Base-by-base conservation (phyloP, 495 filamentous ascomycete species). In the Podospora pseudopauciseta region DNA sequence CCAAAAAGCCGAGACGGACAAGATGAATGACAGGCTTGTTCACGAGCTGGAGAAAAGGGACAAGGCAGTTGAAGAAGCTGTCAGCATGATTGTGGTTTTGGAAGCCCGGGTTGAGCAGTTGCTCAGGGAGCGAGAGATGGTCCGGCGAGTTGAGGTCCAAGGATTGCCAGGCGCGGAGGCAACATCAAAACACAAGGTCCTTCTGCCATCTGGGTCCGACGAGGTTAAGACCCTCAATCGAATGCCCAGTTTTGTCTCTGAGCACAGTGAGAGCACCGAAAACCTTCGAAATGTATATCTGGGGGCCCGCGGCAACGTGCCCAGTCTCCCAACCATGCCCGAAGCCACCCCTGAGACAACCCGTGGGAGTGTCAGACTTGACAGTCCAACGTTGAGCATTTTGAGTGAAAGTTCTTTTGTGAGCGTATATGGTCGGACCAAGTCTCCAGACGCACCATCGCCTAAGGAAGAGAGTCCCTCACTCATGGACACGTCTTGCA, bases 381-480 rank as follows among this genome's bases (percentile, higher is more conserved):
- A 78, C 60, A 92, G 90, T 62, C 90, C 90, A 7, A 84, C 89
- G 60, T 79, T 93, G 20, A 94, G 91, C 70, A 83, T 91, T 19
- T 82, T 94, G 30, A 93, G 91, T 73, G 90, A 94, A 76, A 92
- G 90, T 72, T 92, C 90, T 34, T 91, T 93, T 70, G 71, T 91
- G 13, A 89, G 88, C 73, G 81, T 91, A 5, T 88, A 89, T 66
- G 90, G 87, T 18, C 75, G 80, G 18, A 81, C 77, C 66, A 69
- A 70, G 26, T 66, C 72, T 39, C 70, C 69, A 3, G 74, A 72
- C 18, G 71, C 68, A 63, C 58, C 66, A 3, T 70, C 74, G 2
- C 67, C 69, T 3, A 71, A 77, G 1, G 62, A 75, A 0, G 66
- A 66, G 6, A 72, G 75, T 49, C 65, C 74, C 15, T 68, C 68